Evolutionary conservation across 2,329 filamentous ascomycete genomes (phyloP), one percentile per base, ranked within the genome.

Genomic region (Cadophora malorum): DNA sequence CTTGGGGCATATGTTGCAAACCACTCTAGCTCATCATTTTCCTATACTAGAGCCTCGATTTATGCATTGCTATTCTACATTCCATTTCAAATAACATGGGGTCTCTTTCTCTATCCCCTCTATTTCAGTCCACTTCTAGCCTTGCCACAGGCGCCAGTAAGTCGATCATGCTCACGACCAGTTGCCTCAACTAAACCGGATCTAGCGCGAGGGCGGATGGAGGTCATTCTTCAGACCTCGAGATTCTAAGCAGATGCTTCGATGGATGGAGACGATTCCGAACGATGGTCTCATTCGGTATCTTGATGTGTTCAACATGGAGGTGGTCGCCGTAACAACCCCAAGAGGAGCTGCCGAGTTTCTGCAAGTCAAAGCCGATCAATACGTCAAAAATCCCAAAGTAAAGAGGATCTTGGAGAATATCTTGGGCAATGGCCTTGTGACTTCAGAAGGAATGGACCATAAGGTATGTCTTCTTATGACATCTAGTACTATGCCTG

Each of bases 401-500:
- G 76, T 78, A 14, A 80, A 79, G 73, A 74, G 78, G 21, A 81
- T 80, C 76, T 79, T 83, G 79, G 77, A 79, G n/a, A 78, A 79
- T 62, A 78, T 83, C 47, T 70, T 83, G n/a, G 82, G 81, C 21
- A 80, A 89, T 19, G 91, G 91, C 14, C 81, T 94, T 9, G 80
- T 97, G 49, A 81, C 96, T 14, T 90, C 92, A 0, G 94, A 97
- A 78, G 94, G 93, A 14, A 91, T 95, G 16, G 91, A 93, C 74
- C 94, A 97, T 79, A 95, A 91, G 80, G 82, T 87, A 60, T 28
- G 49, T n/a, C 25, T 55, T n/a, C 52, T 3, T 47, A 8, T 19
- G 23, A 21, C 33, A 14, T 8, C 16, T 7, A 14, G 14, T 64
- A n/a, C 35, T 14, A n/a, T 23, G 1, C 21, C 60, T 70, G 31